Conservation (phyloP, 2,329 filamentous ascomycete genomes). For the Cladosporium phlei region DNA sequence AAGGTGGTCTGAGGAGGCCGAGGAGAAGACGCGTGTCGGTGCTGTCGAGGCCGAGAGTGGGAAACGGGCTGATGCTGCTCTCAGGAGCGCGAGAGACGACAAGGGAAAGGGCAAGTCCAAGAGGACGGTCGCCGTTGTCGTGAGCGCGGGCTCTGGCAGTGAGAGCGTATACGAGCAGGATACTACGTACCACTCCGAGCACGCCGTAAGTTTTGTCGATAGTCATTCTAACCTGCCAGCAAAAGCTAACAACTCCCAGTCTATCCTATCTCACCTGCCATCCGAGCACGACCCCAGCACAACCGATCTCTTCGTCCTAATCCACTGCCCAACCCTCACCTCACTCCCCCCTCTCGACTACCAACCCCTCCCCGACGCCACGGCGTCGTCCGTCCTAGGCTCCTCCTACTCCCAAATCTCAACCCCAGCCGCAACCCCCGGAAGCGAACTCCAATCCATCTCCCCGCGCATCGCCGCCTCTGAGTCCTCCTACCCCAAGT, state of each 20-base stretch:
- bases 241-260: slow-evolving; percentile 35
- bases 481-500: slow-evolving; percentile 40
- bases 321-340: slow-evolving; percentile 74
- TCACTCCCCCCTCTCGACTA: slow-evolving; percentile 43
- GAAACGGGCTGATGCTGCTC: slow-evolving; percentile 20
- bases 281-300: slow-evolving; percentile 67
- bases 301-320: slow-evolving; percentile 78
- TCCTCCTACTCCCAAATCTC: slow-evolving; percentile 88
- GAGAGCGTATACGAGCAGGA: slow-evolving; percentile 51
- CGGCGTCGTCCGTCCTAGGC: slow-evolving; percentile 60
- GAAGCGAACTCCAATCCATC: slow-evolving; percentile 50
- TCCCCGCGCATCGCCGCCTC: slow-evolving; percentile 38
- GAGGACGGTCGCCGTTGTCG: slow-evolving; percentile 81
- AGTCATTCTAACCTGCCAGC: background rate
- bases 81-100: slow-evolving; percentile 16
- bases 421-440: slow-evolving; percentile 59
- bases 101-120: slow-evolving; percentile 30
- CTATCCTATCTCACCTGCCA: slow-evolving; percentile 81
- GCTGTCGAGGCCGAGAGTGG: slow-evolving; percentile 24
- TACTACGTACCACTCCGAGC: slow-evolving; percentile 62
- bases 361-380: slow-evolving; percentile 48
- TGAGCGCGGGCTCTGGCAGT: slow-evolving; percentile 68
- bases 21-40: slow-evolving; percentile 48
- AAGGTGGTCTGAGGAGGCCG: slow-evolving; percentile 87
- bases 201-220: slow-evolving; percentile 61